These are phyloP conservation scores for Helicocarpus griseus DNA, from an alignment of 2,329 filamentous ascomycete genomes.

Conservation along the genomic window DNA sequence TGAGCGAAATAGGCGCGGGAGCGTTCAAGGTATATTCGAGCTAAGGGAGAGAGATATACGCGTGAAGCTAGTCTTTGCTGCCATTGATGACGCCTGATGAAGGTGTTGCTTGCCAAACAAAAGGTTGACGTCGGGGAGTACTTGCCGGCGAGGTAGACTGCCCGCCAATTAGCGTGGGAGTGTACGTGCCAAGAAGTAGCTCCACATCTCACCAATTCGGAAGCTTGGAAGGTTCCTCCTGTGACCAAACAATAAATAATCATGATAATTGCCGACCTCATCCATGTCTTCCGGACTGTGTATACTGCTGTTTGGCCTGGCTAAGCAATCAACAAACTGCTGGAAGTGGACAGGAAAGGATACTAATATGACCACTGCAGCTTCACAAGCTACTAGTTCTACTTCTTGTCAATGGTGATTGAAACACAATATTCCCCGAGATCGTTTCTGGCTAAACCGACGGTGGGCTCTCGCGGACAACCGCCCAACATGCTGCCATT, in stretches of 20 bases:
- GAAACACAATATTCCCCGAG: background rate
- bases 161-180: background rate
- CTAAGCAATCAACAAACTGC: background rate
- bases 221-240: too few species aligned
- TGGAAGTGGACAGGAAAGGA: background rate
- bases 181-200: background rate
- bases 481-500: constrained; percentile 1
- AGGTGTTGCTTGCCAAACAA: too few species aligned
- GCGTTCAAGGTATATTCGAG: too few species aligned
- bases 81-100: background rate
- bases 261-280: too few species aligned
- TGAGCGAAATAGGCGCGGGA: too few species aligned
- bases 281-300: too few species aligned
- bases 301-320: too few species aligned
- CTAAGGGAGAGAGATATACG: too few species aligned
- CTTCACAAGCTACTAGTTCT: background rate
- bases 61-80: background rate
- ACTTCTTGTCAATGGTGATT: background rate
- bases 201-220: background rate
- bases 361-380: background rate
- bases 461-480: background rate
- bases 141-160: background rate
- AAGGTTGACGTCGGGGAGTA: too few species aligned
- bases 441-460: background rate
- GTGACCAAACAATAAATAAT: too few species aligned